Conservation (phyloP, 805 yeast genomes). For the Cyberlindnera americana region DNA sequence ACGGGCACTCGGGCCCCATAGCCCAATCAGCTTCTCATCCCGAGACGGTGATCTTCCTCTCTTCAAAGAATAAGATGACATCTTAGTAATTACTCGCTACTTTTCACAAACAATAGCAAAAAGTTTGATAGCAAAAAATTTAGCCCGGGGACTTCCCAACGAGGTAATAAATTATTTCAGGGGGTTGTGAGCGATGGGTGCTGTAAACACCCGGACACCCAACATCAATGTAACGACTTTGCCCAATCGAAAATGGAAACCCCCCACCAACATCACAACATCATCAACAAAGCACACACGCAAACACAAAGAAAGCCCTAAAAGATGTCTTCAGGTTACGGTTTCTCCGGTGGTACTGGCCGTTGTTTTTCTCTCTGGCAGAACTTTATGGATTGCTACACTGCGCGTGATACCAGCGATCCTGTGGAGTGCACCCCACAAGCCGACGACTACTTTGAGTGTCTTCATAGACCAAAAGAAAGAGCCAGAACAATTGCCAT, state of each 20-base stretch:
- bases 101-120: too few species aligned
- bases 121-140: too few species aligned
- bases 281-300: neutral
- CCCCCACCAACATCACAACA: neutral
- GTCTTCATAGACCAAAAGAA: constrained; percentile 47
- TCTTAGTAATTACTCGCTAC: neutral
- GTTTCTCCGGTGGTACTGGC: constrained; percentile 41
- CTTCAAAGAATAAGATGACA: constrained; percentile 10
- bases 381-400: constrained; percentile 43
- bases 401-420: constrained; percentile 35
- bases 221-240: too few species aligned
- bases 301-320: neutral
- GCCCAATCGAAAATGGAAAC: neutral
- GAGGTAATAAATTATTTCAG: too few species aligned
- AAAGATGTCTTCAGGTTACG: constrained; percentile 36
- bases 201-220: too few species aligned
- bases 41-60: constrained; percentile 15
- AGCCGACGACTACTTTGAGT: constrained; percentile 46
- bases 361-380: constrained; percentile 46
- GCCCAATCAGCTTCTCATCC: constrained; percentile 1
- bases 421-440: constrained; percentile 37
- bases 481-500: constrained; percentile 26
- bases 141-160: too few species aligned
- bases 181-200: too few species aligned
- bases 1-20: constrained; percentile 18